Evolutionary conservation across 192 early-diverging fungal genomes (phyloP), one percentile per base, ranked within the genome.

Genomic region (Linnemannia exigua): DNA sequence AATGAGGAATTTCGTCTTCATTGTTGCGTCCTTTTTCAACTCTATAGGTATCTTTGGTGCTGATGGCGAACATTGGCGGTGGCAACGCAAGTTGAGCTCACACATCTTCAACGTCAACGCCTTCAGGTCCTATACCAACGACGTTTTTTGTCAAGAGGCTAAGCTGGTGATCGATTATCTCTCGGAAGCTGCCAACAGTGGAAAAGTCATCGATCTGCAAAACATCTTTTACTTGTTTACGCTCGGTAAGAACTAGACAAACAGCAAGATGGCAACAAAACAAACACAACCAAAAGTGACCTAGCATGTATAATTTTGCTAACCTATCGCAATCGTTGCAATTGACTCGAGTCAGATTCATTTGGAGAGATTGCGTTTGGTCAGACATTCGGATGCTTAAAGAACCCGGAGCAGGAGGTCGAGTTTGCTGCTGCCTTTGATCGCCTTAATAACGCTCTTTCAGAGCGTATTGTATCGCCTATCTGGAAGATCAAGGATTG

Each of bases 371-470:
- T 82, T 48, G 88, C 75, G 6, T 88, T 88, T 74, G 79, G 79
- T 4, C 44, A 73, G 33, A 50, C 82, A 15, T 80, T 88, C 41
- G 75, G 80, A 38, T 84, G 81, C 36, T 61, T 88, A 17, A 74
- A 71, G 16, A 41, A 88, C 19, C 79, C 79, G 3, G 73, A 85
- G 37, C 48, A 72, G 9, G 75, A 74, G 41, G 50, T 75, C 47
- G 70, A 80, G n/a, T 91, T 93, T 91, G 91, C 92, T 1, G 75
- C 38, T 7, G 81, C 91, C 12, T 93, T 93, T 76, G 92, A 93
- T 76, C 77, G 77, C 20, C 80, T 84, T 25, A 91, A 92, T 81
- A 33, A 41, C 63, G 67, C 61, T 14, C 79, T 87, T 15, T 51
- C 58, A 7, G 47, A 70, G 12, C 73, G 88, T 8, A 58, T 89